These are phyloP conservation scores for Aspergillus novofumigatus DNA, from an alignment of 2,329 filamentous ascomycete species.

Conservation along the genomic window DNA sequence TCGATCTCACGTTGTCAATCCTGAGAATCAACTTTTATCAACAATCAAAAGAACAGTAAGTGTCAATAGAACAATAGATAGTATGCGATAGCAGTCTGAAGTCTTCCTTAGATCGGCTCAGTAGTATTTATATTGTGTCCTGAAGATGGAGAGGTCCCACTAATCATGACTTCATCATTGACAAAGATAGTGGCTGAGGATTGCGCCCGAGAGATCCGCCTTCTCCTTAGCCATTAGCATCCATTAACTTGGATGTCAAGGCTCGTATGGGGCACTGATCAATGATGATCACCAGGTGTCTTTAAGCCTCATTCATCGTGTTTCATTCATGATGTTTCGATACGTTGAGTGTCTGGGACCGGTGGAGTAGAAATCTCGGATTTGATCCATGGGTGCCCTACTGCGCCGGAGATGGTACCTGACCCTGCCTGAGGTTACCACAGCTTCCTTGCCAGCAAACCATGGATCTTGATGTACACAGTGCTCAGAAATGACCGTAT, in stretches of 20 bases:
- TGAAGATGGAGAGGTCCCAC: not conserved
- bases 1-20: not conserved
- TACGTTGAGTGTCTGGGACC: not conserved
- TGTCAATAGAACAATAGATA: not conserved
- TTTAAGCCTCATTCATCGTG: not conserved
- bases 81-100: not conserved
- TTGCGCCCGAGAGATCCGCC: not conserved
- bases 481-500: no score
- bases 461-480: not conserved
- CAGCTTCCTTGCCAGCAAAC: not conserved
- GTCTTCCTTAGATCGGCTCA: not conserved
- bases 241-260: not conserved
- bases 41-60: not conserved
- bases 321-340: not conserved
- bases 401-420: not conserved
- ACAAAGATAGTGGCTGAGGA: not conserved
- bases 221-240: not conserved
- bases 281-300: not conserved
- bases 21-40: not conserved
- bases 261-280: not conserved
- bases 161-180: not conserved
- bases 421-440: not conserved
- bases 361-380: not conserved
- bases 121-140: not conserved
- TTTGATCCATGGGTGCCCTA: not conserved